Base-by-base conservation (phyloP, 2,329 filamentous ascomycete genomes). In the Teratosphaeria pseudoeucalypti region DNA sequence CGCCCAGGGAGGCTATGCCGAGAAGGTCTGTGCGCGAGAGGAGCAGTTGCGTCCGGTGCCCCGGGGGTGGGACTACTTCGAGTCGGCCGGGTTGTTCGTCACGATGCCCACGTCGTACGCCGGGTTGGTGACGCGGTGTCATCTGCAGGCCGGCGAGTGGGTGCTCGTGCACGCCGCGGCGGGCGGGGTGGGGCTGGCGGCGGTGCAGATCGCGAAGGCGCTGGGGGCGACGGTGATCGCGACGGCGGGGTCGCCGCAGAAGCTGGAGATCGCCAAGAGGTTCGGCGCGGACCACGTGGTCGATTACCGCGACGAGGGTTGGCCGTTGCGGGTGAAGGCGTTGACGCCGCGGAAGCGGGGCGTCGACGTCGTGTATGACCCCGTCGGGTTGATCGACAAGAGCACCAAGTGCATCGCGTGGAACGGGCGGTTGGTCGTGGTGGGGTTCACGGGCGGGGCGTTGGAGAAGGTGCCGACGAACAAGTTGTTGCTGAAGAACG, bases 381-480 rank as follows among this genome's bases (percentile, higher is more conserved):
- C 92, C 12, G 92, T 97, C 1, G 92, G 92, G 0, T 77, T 96
- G 71, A 89, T 96, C 56, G 90, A 95, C 65, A 82, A 85, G 71
- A 90, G 86, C 66, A 89, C 92, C 66, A 96, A 95, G 76, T 96
- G 92, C 76, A 89, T 88, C 3, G 88, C 90, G 3, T 97, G 91
- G 92, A 96, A 96, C 73, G 92, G 89, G 1, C 82, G 92, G 12
- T 81, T 97, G 58, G 76, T 96, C 52, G 85, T 97, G 5, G 86
- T 97, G 65, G 92, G 92, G 0, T 97, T 96, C 71, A 91, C 92
- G 0, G 89, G 86, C 0, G 90, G 90, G 0, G 80, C 79, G 56
- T 96, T 96, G 66, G 92, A 97, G 76, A 95, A 94, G 77, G 84
- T 97, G 52, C 88, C 91, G 12, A 85, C 95, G 78, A 97, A 97